These are phyloP conservation scores for Fusarium siculi DNA, from an alignment of 2,329 filamentous ascomycete species.

Conservation along the genomic window DNA sequence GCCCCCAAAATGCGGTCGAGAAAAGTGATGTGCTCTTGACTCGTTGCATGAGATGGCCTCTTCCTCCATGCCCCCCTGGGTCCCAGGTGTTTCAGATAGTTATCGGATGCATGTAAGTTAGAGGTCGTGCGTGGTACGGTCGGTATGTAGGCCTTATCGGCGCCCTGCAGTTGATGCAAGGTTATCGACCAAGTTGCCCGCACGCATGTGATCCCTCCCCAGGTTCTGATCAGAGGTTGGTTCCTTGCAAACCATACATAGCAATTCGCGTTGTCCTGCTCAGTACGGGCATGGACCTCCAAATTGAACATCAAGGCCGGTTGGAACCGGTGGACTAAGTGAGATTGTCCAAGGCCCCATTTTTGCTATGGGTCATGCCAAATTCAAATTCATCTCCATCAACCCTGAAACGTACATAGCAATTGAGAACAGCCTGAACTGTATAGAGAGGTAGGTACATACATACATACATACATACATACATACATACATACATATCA, in stretches of 20 bases:
- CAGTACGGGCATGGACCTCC: constrained; percentile 3
- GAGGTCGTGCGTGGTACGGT: neutral
- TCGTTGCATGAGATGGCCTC: neutral
- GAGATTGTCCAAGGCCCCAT: neutral
- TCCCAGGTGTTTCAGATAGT: constrained; percentile 4
- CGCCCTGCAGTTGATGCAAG: constrained; percentile 8
- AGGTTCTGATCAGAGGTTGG: constrained; percentile 8
- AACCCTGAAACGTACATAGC: too few species aligned
- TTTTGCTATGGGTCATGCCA: constrained; percentile 10
- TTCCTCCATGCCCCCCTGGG: constrained; percentile 8
- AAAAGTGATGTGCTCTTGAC: neutral
- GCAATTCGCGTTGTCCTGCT: too few species aligned
- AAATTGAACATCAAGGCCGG: neutral
- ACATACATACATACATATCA: too few species aligned
- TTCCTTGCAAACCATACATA: neutral
- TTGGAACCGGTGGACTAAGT: constrained; percentile 11
- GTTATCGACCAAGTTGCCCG: constrained; percentile 21
- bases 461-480: too few species aligned
- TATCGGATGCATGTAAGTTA: neutral
- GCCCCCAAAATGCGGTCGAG: neutral
- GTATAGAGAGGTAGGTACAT: too few species aligned
- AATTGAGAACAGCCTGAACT: too few species aligned
- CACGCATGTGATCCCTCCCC: constrained; percentile 14
- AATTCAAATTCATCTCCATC: neutral
- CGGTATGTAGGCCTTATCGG: constrained; percentile 15